Percentiles rank a stretch among this genome's conserved stretches.
Evolutionary conservation across 192 early-diverging fungal genomes (phyloP).

Genomic region (Podila epigama): DNA sequence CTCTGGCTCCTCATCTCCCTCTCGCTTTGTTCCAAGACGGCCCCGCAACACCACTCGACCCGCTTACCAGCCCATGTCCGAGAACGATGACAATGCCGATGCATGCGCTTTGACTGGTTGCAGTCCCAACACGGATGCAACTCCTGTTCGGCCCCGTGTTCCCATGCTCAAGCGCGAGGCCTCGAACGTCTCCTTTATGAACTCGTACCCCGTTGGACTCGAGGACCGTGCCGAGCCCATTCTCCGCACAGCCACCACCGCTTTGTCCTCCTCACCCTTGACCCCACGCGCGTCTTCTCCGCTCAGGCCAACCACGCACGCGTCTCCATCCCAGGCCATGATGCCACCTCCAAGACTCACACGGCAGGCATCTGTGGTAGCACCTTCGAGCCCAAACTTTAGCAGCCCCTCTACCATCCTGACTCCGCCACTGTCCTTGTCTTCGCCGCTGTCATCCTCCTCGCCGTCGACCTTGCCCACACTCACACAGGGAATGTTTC

Average conservation of each 20-base stretch:
- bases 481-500: not conserved
- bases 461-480: not conserved
- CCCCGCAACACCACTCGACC: slow-evolving; percentile 9
- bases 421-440: no score
- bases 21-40: slow-evolving; percentile 15
- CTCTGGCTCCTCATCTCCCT: not conserved
- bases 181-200: slow-evolving; percentile 29
- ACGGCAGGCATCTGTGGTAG: no score
- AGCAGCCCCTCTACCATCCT: no score
- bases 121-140: not conserved
- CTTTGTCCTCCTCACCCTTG: no score
- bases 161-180: slow-evolving; percentile 33
- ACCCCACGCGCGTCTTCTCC: not conserved
- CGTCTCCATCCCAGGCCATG: no score
- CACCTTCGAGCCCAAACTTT: not conserved
- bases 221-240: slow-evolving; percentile 1
- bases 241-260: no score
- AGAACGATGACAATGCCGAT: not conserved
- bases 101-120: not conserved
- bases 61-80: no score
- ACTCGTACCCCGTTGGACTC: slow-evolving; percentile 25
- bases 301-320: not conserved
- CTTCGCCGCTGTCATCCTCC: no score
- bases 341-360: no score
- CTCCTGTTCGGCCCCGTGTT: slow-evolving; percentile 1